These are phyloP conservation scores for Murraya paniculata DNA, from an alignment of 345 rosid genomes.

Conservation along the genomic window DNA sequence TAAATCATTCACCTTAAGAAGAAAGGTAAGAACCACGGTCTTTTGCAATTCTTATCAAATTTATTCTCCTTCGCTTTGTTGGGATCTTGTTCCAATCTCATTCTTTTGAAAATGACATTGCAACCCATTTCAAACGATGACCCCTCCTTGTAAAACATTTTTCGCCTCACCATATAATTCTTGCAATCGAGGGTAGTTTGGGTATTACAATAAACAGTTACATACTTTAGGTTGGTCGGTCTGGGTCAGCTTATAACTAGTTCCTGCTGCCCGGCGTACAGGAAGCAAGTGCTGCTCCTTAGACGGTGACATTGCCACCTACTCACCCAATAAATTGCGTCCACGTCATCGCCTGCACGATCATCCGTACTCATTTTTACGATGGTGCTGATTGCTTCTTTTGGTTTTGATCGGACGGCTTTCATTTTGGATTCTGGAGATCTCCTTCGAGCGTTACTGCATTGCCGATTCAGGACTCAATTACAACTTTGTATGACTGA, in stretches of 20 bases:
- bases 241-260: not conserved
- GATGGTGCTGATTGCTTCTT: not conserved
- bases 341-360: not conserved
- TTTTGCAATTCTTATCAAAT: too few relatives aligned
- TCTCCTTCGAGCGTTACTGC: not conserved
- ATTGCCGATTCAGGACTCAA: not conserved
- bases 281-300: not conserved
- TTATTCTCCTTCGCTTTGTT: too few relatives aligned
- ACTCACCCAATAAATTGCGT: not conserved
- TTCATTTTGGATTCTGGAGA: not conserved
- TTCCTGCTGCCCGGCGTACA: not conserved
- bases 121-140: not conserved
- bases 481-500: not conserved
- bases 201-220: not conserved
- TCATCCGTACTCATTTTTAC: not conserved
- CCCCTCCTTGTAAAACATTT: not conserved
- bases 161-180: not conserved
- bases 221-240: not conserved
- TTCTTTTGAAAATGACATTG: not conserved
- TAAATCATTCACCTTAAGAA: too few relatives aligned
- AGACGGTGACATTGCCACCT: conserved; percentile 1
- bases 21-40: too few relatives aligned
- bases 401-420: not conserved
- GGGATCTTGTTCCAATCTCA: not conserved
- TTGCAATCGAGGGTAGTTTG: not conserved